phyloP scores from a whole-genome alignment of 2,329 filamentous ascomycete species.

The Cladosporium sphaerospermum region DNA sequence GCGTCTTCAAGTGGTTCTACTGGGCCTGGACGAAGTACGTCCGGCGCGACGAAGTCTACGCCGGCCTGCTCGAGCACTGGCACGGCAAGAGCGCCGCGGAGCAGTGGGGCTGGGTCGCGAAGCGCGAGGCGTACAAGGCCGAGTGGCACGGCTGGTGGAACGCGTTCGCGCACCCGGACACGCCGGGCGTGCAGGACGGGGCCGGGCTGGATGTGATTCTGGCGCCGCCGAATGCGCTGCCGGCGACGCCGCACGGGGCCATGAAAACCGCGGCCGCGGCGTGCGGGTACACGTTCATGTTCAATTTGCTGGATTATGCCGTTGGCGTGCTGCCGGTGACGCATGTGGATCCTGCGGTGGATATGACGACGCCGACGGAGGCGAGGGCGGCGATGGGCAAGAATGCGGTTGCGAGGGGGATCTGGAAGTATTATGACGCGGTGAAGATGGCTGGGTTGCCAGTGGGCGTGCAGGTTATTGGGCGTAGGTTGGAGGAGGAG shows the following conservation, averaged over 20 bases:
- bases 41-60: slow-evolving; percentile 68
- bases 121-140: slow-evolving; percentile 70
- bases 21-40: slow-evolving; percentile 87
- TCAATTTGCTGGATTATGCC: slow-evolving; percentile 85
- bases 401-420: slow-evolving; percentile 74
- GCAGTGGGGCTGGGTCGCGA: slow-evolving; percentile 73
- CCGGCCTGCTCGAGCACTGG: slow-evolving; percentile 67
- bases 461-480: slow-evolving; percentile 78
- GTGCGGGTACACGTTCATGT: slow-evolving; percentile 90
- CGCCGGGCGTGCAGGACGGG: slow-evolving; percentile 16
- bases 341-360: slow-evolving; percentile 65
- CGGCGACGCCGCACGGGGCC: slow-evolving; percentile 76
- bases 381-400: slow-evolving; percentile 50
- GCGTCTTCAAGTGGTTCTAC: slow-evolving; percentile 74
- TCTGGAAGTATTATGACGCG: slow-evolving; percentile 81
- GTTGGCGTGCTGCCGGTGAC: slow-evolving; percentile 78
- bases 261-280: slow-evolving; percentile 81
- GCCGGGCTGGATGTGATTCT: slow-evolving; percentile 65
- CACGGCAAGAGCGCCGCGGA: slow-evolving; percentile 66
- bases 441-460: slow-evolving; percentile 79
- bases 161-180: slow-evolving; percentile 37
- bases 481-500: slow-evolving; percentile 74
- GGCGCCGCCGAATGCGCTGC: slow-evolving; percentile 81
- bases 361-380: slow-evolving; percentile 59
- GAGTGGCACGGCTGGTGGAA: slow-evolving; percentile 86